Percentiles rank a stretch among this genome's conserved stretches.
Conservation (phyloP, 805 yeast species). For the Helenozyma baotianmanensis region DNA sequence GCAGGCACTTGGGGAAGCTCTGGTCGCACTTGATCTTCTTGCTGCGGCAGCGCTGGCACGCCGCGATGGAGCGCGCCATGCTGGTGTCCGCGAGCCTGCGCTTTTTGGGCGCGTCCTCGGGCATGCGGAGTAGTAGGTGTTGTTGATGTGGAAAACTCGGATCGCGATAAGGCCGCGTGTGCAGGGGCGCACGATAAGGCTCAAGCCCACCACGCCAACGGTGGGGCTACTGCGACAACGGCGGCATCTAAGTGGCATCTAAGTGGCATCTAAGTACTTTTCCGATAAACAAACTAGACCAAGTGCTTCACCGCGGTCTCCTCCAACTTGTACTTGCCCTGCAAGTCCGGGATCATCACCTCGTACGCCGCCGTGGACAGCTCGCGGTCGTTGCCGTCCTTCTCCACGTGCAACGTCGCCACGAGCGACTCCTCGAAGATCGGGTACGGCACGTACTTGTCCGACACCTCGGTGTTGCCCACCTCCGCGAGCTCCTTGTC, state of each 20-base stretch:
- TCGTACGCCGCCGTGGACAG: conserved; percentile 64
- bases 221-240: no score
- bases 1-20: conserved; percentile 61
- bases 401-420: conserved; percentile 71
- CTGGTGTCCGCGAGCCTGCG: neutral
- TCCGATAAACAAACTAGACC: neutral
- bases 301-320: conserved; percentile 31
- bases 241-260: no score
- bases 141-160: no score
- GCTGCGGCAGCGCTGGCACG: conserved; percentile 77
- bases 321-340: conserved; percentile 29
- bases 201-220: no score
- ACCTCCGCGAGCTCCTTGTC: conserved; percentile 11
- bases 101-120: no score
- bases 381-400: conserved; percentile 42
- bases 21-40: conserved; percentile 67
- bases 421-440: conserved; percentile 54
- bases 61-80: conserved; percentile 61
- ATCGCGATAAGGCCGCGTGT: no score
- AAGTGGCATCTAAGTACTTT: no score
- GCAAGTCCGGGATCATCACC: conserved; percentile 61
- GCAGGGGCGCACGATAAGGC: no score
- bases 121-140: no score
- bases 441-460: conserved; percentile 47
- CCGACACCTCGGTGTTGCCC: conserved; percentile 11